A percentile compares a stretch with the other conserved stretches of the same genome.
Evolutionary conservation across 306 rosid species (phyloP).

Genomic region (Betula pendula): DNA sequence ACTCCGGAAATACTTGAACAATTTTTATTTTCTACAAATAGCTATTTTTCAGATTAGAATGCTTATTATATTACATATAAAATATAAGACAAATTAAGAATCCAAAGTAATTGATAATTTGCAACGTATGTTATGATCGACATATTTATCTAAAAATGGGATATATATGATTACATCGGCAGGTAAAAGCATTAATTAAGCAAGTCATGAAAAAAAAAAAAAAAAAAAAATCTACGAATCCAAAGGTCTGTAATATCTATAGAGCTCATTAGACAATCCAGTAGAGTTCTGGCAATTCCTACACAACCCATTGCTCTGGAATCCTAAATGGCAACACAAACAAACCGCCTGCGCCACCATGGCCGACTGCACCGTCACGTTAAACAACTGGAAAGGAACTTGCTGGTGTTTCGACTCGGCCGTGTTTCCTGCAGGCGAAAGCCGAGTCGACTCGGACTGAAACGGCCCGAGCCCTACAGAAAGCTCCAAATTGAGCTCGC

Average conservation of each 20-base stretch:
- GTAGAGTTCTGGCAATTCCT: slow-evolving; percentile 40
- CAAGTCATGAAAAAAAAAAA: background rate
- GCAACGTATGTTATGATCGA: background rate
- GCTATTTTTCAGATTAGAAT: too few relatives aligned
- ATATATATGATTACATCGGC: background rate
- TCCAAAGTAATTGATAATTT: background rate
- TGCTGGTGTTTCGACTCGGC: slow-evolving; percentile 46
- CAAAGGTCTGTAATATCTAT: slow-evolving; percentile 32
- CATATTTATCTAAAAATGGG: background rate
- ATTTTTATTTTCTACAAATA: too few relatives aligned
- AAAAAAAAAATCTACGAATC: slow-evolving; percentile 5
- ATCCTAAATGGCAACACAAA: slow-evolving; percentile 48
- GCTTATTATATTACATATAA: too few relatives aligned
- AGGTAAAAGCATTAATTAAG: background rate
- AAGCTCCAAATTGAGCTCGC: slow-evolving; percentile 55
- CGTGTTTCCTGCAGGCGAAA: slow-evolving; percentile 31
- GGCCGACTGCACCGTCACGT: slow-evolving; percentile 8
- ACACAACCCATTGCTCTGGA: slow-evolving; percentile 32
- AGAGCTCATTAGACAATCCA: slow-evolving; percentile 27
- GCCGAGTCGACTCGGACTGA: slow-evolving; percentile 36
- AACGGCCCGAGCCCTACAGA: slow-evolving; percentile 56
- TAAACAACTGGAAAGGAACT: background rate
- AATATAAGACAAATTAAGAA: background rate
- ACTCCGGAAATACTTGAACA: too few relatives aligned
- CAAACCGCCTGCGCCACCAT: slow-evolving; percentile 24